phyloP scores from a whole-genome alignment of 352 stramenopile species.

The Pythium aristosporum region DNA sequence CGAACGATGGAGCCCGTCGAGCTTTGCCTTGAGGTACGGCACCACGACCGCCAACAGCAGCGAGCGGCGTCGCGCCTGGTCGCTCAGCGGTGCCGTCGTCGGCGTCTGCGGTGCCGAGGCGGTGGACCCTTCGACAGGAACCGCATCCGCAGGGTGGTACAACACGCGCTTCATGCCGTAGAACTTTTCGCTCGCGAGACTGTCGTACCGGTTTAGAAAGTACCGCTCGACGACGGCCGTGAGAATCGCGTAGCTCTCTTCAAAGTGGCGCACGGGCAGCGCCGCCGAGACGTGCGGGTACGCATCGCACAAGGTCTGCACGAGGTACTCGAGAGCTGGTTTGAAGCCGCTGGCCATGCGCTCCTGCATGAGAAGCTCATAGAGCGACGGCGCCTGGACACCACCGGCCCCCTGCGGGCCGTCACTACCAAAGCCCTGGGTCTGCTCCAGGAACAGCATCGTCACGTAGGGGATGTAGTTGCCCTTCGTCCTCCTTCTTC shows the following conservation, averaged over 20 bases:
- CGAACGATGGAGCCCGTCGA: constrained; percentile 61
- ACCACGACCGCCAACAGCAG: constrained; percentile 67
- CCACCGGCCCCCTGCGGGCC: background rate
- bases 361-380: constrained; percentile 88
- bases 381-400: constrained; percentile 62
- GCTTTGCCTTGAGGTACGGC: constrained; percentile 78
- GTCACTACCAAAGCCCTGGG: constrained; percentile 53
- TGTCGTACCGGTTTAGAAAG: constrained; percentile 76
- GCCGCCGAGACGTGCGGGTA: constrained; percentile 60
- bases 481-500: background rate
- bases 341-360: constrained; percentile 77
- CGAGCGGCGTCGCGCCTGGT: constrained; percentile 43
- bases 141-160: constrained; percentile 19
- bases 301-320: constrained; percentile 68
- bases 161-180: constrained; percentile 85
- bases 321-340: constrained; percentile 72
- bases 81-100: constrained; percentile 42
- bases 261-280: constrained; percentile 61
- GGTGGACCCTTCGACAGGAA: background rate
- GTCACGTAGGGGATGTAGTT: too few species aligned
- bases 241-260: constrained; percentile 81
- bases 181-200: constrained; percentile 78
- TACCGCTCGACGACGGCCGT: constrained; percentile 59
- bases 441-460: constrained; percentile 85
- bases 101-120: constrained; percentile 2